These are phyloP conservation scores for Candida sonorensis DNA, from an alignment of 805 yeast species.

Conservation along the genomic window DNA sequence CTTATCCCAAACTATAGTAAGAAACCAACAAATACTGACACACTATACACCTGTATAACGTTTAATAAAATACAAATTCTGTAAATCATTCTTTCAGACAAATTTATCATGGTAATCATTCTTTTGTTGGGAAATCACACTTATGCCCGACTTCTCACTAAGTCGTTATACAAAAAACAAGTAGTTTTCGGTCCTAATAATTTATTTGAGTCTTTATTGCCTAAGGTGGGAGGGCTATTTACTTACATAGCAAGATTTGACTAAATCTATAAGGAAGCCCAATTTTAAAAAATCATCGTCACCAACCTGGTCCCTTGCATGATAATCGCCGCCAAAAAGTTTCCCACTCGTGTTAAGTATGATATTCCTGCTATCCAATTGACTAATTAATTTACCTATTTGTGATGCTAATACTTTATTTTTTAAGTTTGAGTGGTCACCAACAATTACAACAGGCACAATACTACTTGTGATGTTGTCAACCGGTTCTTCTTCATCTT, in stretches of 20 bases:
- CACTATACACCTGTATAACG: no score
- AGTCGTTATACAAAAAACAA: no score
- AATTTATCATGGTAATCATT: no score
- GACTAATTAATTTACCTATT: constrained; percentile 36
- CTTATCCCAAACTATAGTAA: no score
- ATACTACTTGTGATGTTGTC: constrained; percentile 8
- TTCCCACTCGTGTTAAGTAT: constrained; percentile 40
- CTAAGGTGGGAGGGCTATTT: no score
- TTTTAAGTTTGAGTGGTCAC: constrained; percentile 37
- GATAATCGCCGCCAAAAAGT: constrained; percentile 34
- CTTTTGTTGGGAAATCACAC: no score
- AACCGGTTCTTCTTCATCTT: constrained; percentile 14
- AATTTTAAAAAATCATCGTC: constrained; percentile 36
- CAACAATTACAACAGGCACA: constrained; percentile 32
- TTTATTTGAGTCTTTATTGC: no score
- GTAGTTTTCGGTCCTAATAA: no score
- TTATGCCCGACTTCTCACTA: no score
- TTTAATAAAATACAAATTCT: no score
- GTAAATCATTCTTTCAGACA: no score
- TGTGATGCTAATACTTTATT: constrained; percentile 42
- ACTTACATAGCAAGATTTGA: constrained; percentile 1
- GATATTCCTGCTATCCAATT: constrained; percentile 30
- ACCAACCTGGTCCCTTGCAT: constrained; percentile 19
- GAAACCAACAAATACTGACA: no score
- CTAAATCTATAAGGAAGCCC: constrained; percentile 30